Evolutionary conservation across 129 eudicot species (phyloP), one percentile per base, ranked within the genome.

Genomic region (Arctium lappa): DNA sequence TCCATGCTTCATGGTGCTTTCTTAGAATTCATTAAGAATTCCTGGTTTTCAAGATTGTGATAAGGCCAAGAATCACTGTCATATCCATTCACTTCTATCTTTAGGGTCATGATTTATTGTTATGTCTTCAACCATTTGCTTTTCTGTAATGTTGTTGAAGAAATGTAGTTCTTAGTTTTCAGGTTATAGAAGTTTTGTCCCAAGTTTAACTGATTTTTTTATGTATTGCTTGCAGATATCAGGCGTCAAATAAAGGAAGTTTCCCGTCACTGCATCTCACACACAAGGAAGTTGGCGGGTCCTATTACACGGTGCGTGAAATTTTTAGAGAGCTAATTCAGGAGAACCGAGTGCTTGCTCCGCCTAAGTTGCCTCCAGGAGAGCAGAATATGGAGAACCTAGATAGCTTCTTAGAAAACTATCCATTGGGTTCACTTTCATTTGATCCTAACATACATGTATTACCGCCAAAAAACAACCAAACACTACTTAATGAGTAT

Each of bases 231-330:
- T 89, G 80, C 90, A 95, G 99, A 84, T 83, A 93, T 86, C 99
- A 95, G 87, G 79, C 31, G 9, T 85, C 89, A 73, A 91, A 95
- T 80, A 77, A 86, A 36, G 99, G 99, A 44, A 89, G 79, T 79
- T 95, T 95, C 75, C 99, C 99, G 31, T 90, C 99, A 3, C 86
- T 95, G 69, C 82, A 80, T 81, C 88, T 90, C 65, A 90, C 99
- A 75, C 98, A 93, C 87, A 93, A 93, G 86, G 97, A 95, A 90
- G 98, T 95, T 85, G 99, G 99, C 29, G 99, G 99, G 70, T 93
- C 99, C 13, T 95, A 88, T 85, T 95, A 95, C 78, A 90, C 87
- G 48, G 97, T 95, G 60, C 91, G 99, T 60, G 99, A 95, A 83
- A 85, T 95, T 76, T 92, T 95, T 62, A 83, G 98, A 62, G 99